These are phyloP conservation scores for Lasiosphaeriaceae sp. DNA, from an alignment of 495 filamentous ascomycete species.

Conservation along the genomic window DNA sequence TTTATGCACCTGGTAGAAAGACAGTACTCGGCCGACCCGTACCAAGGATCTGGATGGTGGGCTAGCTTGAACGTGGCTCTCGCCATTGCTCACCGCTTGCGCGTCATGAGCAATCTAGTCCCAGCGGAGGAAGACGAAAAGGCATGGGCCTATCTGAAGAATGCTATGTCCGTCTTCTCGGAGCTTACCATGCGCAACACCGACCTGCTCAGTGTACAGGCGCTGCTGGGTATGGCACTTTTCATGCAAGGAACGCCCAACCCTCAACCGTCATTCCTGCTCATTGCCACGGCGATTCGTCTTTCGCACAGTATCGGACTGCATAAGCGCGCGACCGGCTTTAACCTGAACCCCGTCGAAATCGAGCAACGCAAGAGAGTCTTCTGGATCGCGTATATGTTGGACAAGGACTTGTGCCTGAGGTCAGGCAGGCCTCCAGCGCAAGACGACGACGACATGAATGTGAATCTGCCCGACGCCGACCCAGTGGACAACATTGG, in stretches of 20 bases:
- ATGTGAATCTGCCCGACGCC: constrained; percentile 89
- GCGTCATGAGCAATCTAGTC: constrained; percentile 93
- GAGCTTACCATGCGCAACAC: constrained; percentile 95
- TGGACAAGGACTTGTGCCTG: constrained; percentile 94
- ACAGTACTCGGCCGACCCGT: constrained; percentile 90
- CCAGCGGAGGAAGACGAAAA: constrained; percentile 87
- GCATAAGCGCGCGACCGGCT: constrained; percentile 86
- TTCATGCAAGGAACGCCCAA: constrained; percentile 97
- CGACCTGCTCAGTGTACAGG: constrained; percentile 94
- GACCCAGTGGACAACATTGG: constrained; percentile 89
- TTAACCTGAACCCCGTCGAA: constrained; percentile 85
- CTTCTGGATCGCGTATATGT: constrained; percentile 96
- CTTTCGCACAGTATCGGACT: constrained; percentile 91
- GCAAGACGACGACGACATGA: constrained; percentile 98
- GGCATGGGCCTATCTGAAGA: constrained; percentile 93
- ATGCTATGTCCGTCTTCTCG: constrained; percentile 86
- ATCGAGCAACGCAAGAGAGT: constrained; percentile 94
- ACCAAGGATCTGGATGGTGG: constrained; percentile 97
- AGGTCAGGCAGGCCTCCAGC: constrained; percentile 88
- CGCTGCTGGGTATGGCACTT: constrained; percentile 88
- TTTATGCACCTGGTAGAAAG: constrained; percentile 95
- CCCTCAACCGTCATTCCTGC: constrained; percentile 89
- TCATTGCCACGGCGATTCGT: constrained; percentile 89
- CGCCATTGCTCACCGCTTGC: constrained; percentile 84
- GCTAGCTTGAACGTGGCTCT: constrained; percentile 91